Evolutionary conservation across 352 stramenopile genomes (phyloP).

Genomic region (Globisporangium echinulatum): DNA sequence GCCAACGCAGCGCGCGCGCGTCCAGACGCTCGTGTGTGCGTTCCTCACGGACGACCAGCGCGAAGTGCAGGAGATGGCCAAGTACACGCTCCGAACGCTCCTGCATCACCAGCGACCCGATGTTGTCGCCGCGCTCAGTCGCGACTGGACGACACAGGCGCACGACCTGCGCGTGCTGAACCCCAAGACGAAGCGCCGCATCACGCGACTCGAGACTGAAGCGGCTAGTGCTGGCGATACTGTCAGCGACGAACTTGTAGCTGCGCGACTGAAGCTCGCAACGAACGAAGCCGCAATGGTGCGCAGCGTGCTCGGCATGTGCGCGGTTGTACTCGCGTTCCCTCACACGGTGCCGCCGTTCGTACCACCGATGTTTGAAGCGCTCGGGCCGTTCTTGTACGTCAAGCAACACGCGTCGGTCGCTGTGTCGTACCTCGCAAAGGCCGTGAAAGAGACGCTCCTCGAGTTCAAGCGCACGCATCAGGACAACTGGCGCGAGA

Average conservation of each 20-base stretch:
- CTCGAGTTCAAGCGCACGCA: slow-evolving; percentile 82
- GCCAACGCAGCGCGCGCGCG: slow-evolving; percentile 25
- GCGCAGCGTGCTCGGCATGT: slow-evolving; percentile 59
- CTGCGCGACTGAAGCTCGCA: slow-evolving; percentile 35
- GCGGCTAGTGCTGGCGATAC: slow-evolving; percentile 2
- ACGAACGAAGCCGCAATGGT: slow-evolving; percentile 47
- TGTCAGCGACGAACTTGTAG: slow-evolving; percentile 22
- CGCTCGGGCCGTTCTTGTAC: slow-evolving; percentile 63
- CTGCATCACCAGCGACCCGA: slow-evolving; percentile 43
- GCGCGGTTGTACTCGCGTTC: slow-evolving; percentile 66
- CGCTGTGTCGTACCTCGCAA: slow-evolving; percentile 60
- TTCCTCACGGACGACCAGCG: slow-evolving; percentile 67
- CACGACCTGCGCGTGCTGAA: slow-evolving; percentile 41
- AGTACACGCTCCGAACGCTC: slow-evolving; percentile 61
- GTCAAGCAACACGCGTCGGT: slow-evolving; percentile 42
- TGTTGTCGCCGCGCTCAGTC: slow-evolving; percentile 31
- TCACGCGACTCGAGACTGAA: slow-evolving; percentile 33
- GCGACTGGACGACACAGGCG: slow-evolving; percentile 27
- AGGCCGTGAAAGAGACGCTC: slow-evolving; percentile 71
- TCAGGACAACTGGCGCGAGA: slow-evolving; percentile 80
- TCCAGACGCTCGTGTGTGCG: slow-evolving; percentile 41
- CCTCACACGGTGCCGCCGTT: slow-evolving; percentile 66
- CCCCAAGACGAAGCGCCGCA: slow-evolving; percentile 52
- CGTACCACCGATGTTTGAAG: slow-evolving; percentile 67
- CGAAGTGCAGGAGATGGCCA: slow-evolving; percentile 77